Base-by-base conservation (phyloP, 192 early-diverging fungal genomes). In the Umbelopsis vinacea region DNA sequence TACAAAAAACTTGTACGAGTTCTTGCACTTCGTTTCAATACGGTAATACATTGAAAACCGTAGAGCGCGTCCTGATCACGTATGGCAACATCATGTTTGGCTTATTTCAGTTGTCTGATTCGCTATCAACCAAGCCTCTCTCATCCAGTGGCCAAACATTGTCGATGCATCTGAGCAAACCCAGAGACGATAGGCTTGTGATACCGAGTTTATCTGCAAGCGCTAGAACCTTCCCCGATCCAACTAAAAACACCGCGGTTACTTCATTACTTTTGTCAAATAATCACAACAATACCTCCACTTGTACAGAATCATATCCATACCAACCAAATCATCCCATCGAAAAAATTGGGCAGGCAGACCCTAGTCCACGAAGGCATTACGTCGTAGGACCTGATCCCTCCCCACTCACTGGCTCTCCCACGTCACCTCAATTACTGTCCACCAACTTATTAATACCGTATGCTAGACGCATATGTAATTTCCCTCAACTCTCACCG, bases 381-480 rank as follows among this genome's bases (percentile, higher is more conserved):
- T 29, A 37, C 7, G 12, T 63, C 33, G 33, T 14, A 37, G 57
- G 57, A 29, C 19, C 26, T 19, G 57, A 63, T 37, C 4, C 17
- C 33, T 19, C 57, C 26, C 57, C 23, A 11, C 15, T 6, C 33
- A 35, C 29, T 37, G 35, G 33, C 19, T n/a, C 57, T 63, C 57
- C 26, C 0, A 50, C 4, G 1, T 50, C 48, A 21, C 17, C 48
- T 15, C 48, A 50, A 50, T 17, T 2, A 50, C 7, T 50, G 19
- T 19, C 48, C 48, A 50, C 48, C 48, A 63, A 63, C 12, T 63
- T 63, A 38, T 63, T 63, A 37, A 63, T 63, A 35, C 57, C 57
- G 15, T 63, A 63, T 37, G 57, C 57, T 63, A 63, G 57, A 63
- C 57, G 57, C 26, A 63, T 63, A 35, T 63, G 57, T 29, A 63